phyloP scores from a whole-genome alignment of 805 yeast genomes.

The Komagataella populi region DNA sequence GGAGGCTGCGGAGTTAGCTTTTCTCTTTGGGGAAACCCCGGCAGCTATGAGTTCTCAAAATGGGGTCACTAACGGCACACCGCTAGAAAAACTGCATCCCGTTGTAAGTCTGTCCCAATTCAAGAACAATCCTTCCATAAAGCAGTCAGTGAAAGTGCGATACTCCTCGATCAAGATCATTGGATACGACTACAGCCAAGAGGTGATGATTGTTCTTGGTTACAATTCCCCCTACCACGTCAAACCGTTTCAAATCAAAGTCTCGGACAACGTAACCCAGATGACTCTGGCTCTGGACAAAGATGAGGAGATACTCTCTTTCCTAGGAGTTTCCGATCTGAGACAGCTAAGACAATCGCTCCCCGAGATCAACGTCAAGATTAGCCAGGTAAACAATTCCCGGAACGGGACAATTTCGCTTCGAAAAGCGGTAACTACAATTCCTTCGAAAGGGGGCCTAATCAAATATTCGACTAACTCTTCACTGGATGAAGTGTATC shows the following conservation, averaged over 20 bases:
- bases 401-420: neutral
- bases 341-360: neutral
- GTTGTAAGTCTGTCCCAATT: neutral
- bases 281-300: neutral
- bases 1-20: neutral
- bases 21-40: neutral
- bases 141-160: neutral
- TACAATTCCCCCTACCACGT: neutral
- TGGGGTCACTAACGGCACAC: neutral
- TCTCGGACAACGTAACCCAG: neutral
- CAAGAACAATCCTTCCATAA: neutral
- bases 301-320: neutral
- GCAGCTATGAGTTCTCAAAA: neutral
- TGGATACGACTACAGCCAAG: neutral
- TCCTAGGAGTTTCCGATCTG: neutral
- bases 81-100: neutral
- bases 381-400: neutral
- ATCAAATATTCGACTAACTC: neutral
- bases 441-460: neutral
- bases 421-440: neutral
- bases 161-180: neutral
- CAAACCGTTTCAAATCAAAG: neutral
- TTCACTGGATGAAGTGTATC: neutral
- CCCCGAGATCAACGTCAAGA: neutral
- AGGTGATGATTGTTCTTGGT: neutral